Evolutionary conservation across 164 flowering plant genomes (phyloP).

Genomic region (Cinnamomum micranthum): DNA sequence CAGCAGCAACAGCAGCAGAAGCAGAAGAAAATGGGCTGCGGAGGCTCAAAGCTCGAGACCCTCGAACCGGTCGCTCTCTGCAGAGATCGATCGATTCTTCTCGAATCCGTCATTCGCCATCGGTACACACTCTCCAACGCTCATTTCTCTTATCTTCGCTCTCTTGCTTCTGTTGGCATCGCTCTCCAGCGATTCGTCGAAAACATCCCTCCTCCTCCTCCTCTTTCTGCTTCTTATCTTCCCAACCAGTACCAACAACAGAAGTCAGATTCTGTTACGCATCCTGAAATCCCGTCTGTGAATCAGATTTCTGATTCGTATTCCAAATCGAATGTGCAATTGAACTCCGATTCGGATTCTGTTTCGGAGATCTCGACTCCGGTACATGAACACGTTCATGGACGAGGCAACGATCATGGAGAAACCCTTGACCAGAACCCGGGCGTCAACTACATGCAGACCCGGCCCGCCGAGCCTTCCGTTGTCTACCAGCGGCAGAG

Average conservation of each 20-base stretch:
- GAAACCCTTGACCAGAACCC: not conserved
- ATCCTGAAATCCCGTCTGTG: not conserved
- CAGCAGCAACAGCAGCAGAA: too few species aligned
- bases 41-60: slow-evolving; percentile 41
- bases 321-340: slow-evolving; percentile 5
- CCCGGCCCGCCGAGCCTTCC: slow-evolving; percentile 35
- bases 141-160: slow-evolving; percentile 32
- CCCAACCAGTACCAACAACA: slow-evolving; percentile 15
- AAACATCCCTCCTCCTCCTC: not conserved
- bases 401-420: slow-evolving; percentile 8
- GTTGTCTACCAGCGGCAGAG: slow-evolving; percentile 21
- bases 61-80: slow-evolving; percentile 51
- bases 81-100: slow-evolving; percentile 47
- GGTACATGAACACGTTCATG: slow-evolving; percentile 22
- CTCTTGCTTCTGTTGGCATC: slow-evolving; percentile 31
- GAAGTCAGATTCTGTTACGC: slow-evolving; percentile 13
- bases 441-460: slow-evolving; percentile 67
- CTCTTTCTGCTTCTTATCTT: slow-evolving; percentile 15
- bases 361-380: slow-evolving; percentile 29
- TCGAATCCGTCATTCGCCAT: slow-evolving; percentile 36
- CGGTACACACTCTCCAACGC: slow-evolving; percentile 37
- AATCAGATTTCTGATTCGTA: not conserved
- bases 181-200: slow-evolving; percentile 34
- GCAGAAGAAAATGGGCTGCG: slow-evolving; percentile 41
- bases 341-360: slow-evolving; percentile 21